These are phyloP conservation scores for Podila minutissima DNA, from an alignment of 192 early-diverging fungal species.

Conservation along the genomic window DNA sequence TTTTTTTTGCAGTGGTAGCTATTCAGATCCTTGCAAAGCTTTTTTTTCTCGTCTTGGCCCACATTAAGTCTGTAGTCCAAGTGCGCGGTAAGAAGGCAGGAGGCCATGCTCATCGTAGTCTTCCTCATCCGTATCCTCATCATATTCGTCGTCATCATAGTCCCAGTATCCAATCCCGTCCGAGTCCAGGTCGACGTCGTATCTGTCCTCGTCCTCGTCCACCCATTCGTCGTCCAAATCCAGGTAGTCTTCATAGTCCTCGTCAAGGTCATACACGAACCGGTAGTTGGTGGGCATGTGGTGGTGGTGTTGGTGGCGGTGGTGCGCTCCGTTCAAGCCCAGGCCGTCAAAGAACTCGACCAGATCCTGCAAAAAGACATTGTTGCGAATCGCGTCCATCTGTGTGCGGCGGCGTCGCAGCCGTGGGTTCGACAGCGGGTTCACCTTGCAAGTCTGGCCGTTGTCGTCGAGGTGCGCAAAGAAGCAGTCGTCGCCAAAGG, in stretches of 20 bases:
- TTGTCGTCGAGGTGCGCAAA: constrained; percentile 39
- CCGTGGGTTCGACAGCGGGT: constrained; percentile 28
- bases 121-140: constrained; percentile 4
- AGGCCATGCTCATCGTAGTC: constrained; percentile 10
- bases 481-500: constrained; percentile 40
- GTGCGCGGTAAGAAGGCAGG: too few species aligned
- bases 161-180: not conserved
- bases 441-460: constrained; percentile 30
- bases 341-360: not conserved
- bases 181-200: constrained; percentile 13
- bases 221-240: constrained; percentile 10
- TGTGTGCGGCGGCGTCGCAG: constrained; percentile 2
- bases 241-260: constrained; percentile 1
- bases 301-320: not conserved
- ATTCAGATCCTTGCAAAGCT: too few species aligned
- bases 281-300: not conserved
- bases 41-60: too few species aligned
- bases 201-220: constrained; percentile 13
- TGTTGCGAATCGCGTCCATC: not conserved
- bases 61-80: too few species aligned
- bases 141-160: constrained; percentile 5
- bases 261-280: not conserved
- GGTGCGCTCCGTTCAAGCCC: not conserved
- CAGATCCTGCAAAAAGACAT: not conserved
- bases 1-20: too few species aligned